Evolutionary conservation across 2,329 filamentous ascomycete genomes (phyloP).

Genomic region (Pseudogymnoascus sp.): DNA sequence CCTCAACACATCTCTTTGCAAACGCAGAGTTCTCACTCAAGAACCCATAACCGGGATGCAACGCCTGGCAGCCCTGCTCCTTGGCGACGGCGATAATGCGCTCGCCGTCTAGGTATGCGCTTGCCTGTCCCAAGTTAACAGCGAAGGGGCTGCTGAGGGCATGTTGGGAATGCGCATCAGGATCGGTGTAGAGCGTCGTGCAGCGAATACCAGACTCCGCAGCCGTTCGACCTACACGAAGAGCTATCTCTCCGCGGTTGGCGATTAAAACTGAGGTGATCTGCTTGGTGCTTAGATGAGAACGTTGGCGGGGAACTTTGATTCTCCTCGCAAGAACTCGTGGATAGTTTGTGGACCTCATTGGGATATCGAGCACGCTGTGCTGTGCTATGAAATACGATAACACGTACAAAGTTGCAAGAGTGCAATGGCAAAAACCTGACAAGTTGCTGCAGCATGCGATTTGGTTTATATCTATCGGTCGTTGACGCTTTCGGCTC

Average conservation of each 20-base stretch:
- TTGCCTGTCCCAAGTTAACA: conserved; percentile 73
- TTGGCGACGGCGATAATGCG: conserved; percentile 86
- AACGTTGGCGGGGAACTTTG: conserved; percentile 1
- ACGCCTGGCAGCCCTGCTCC: conserved; percentile 76
- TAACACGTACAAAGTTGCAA: background rate
- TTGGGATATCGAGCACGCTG: background rate
- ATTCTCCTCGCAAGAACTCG: background rate
- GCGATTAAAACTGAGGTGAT: conserved; percentile 85
- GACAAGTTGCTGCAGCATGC: background rate
- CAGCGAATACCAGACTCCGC: conserved; percentile 83
- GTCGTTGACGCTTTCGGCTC: conserved; percentile 5
- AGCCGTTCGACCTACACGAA: conserved; percentile 86
- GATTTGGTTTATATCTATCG: background rate
- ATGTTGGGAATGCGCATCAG: conserved; percentile 82
- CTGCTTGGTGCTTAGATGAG: conserved; percentile 32
- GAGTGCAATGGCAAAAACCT: conserved; percentile 2
- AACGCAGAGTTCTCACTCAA: conserved; percentile 90
- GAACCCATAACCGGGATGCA: conserved; percentile 96
- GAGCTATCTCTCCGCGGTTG: conserved; percentile 92
- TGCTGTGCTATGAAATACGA: background rate
- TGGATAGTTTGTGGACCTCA: conserved; percentile 1
- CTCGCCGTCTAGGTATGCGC: conserved; percentile 88
- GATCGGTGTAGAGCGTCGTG: conserved; percentile 91
- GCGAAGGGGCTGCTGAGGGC: conserved; percentile 77
- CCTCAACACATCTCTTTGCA: conserved; percentile 78